Base-by-base conservation (phyloP, 2,329 filamentous ascomycete genomes). In the Tolypocladium ovalisporum region DNA sequence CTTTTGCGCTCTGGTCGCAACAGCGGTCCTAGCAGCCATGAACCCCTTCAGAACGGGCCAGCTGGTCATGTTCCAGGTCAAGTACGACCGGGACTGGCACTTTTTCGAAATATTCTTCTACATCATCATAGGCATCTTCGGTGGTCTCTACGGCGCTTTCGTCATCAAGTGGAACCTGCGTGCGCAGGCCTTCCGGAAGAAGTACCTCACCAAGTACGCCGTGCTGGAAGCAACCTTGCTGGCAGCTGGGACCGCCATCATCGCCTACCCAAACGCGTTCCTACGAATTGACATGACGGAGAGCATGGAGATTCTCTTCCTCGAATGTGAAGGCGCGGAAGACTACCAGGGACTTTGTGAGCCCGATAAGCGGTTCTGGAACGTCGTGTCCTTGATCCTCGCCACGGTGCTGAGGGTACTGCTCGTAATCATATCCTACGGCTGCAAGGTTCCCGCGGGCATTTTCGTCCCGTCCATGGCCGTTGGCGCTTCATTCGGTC, bases 401-500 rank as follows among this genome's bases (percentile, higher is more conserved):
- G 93, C 94, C 0, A 97, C 93, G 0, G 71, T 92, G 15, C 75
- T 99, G 54, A 85, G 94, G 42, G 83, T 88, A 0, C 84, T 92
- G 39, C 79, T 99, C 36, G 92, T 97, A 64, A 93, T 97, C 62
- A 87, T 99, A 53, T 97, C 92, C 0, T 99, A 97, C 67, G 94
- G 94, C 27, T 97, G 92, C 77, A 97, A 97, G 74, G 94, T 99
- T 0, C 94, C 94, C 0, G 94, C 94, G 0, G 94, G 94, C 57
- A 97, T 99, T 62, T 99, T 99, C 64, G 93, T 99, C 0, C 94
- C 94, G 3, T 96, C 91, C 1, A 99, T 99, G 94, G 94, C 94
- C 1, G 86, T 99, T 54, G 94, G 94, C 1, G 94, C 94, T 0
- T 91, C 90, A 0, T 97, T 99, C 70, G 94, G 94, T 5, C 84